These are phyloP conservation scores for Athelia sp. DNA, from an alignment of 1,284 basidiomycete species.

Conservation along the genomic window DNA sequence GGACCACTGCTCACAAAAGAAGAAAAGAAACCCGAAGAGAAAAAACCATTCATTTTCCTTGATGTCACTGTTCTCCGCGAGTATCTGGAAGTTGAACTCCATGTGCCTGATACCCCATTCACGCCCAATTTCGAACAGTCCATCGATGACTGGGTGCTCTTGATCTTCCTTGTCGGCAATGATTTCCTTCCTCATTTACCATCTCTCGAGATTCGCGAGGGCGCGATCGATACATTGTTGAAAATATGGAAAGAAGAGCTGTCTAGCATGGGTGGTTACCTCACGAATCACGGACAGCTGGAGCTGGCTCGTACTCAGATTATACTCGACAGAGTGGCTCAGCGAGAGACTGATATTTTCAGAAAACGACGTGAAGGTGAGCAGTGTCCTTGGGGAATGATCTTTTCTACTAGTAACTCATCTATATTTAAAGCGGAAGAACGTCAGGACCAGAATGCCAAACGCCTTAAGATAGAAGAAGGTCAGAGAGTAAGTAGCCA, in stretches of 20 bases:
- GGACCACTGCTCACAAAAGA: conserved; percentile 60
- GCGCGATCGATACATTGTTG: conserved; percentile 95
- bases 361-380: conserved; percentile 83
- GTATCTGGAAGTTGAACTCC: conserved; percentile 95
- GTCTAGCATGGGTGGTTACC: conserved; percentile 92
- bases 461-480: conserved; percentile 81
- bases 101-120: conserved; percentile 74
- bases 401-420: conserved; percentile 10
- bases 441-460: conserved; percentile 85
- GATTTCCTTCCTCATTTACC: conserved; percentile 99
- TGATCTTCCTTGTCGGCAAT: conserved; percentile 99
- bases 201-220: conserved; percentile 97
- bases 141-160: conserved; percentile 99
- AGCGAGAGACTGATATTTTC: conserved; percentile 95
- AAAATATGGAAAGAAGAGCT: conserved; percentile 95
- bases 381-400: conserved; percentile 22
- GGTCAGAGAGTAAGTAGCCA: conserved; percentile 39
- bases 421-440: conserved; percentile 72
- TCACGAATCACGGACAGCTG: conserved; percentile 91
- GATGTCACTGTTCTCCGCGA: conserved; percentile 94
- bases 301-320: conserved; percentile 86
- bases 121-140: conserved; percentile 95
- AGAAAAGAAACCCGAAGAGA: conserved; percentile 65
- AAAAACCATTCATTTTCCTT: conserved; percentile 99
- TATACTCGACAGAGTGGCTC: conserved; percentile 92